These are phyloP conservation scores for Fusarium sp. DNA, from an alignment of 2,329 filamentous ascomycete genomes.

Conservation along the genomic window DNA sequence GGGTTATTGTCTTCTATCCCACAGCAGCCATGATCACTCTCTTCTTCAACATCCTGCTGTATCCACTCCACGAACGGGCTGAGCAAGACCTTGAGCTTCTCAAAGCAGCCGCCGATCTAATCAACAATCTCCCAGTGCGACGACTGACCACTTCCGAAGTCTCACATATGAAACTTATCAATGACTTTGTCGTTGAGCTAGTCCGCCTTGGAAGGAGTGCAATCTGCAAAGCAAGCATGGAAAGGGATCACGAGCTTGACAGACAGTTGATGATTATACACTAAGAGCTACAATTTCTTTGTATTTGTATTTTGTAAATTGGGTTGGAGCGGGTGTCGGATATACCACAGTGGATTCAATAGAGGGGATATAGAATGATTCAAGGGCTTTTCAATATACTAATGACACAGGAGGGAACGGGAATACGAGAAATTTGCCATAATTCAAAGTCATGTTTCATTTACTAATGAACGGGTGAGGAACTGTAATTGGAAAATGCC, in stretches of 20 bases:
- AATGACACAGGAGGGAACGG: neutral
- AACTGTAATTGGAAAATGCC: neutral
- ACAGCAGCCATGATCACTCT: conserved; percentile 62
- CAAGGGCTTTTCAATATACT: neutral
- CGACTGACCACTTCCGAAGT: conserved; percentile 47
- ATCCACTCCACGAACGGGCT: conserved; percentile 55
- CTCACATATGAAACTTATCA: conserved; percentile 52
- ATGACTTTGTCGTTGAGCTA: conserved; percentile 56
- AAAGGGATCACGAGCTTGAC: neutral
- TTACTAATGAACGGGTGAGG: neutral
- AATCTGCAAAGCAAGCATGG: conserved; percentile 41
- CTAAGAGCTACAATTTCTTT: neutral
- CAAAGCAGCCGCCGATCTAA: conserved; percentile 52
- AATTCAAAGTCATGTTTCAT: neutral
- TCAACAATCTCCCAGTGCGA: conserved; percentile 50
- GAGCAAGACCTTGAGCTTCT: conserved; percentile 58
- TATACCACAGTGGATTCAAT: neutral
- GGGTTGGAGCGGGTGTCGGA: neutral
- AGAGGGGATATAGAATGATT: neutral
- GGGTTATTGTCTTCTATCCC: conserved; percentile 66
- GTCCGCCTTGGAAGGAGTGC: conserved; percentile 54
- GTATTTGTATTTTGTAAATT: neutral
- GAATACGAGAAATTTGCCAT: neutral
- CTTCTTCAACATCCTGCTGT: conserved; percentile 63
- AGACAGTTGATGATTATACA: neutral